These are phyloP conservation scores for Gymnopilus dilepis DNA, from an alignment of 768 basidiomycete species.

Conservation along the genomic window DNA sequence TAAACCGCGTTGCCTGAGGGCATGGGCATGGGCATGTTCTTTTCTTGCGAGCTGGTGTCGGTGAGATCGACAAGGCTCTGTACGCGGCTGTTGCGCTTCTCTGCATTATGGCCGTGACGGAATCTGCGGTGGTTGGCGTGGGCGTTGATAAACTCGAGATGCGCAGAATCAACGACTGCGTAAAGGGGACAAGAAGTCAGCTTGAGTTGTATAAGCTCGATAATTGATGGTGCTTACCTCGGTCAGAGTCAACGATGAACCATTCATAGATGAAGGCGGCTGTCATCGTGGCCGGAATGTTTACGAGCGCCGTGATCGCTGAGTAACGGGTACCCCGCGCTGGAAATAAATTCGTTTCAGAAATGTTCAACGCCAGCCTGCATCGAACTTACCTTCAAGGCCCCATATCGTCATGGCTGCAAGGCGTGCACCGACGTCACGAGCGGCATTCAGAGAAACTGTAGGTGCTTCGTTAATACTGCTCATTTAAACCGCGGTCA, in stretches of 20 bases:
- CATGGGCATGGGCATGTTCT: constrained; percentile 20
- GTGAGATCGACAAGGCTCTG: constrained; percentile 22
- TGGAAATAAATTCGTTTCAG: constrained; percentile 17
- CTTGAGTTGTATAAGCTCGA: neutral
- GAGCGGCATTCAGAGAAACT: constrained; percentile 71
- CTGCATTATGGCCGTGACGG: constrained; percentile 16
- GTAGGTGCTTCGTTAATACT: constrained; percentile 7
- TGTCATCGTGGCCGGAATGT: constrained; percentile 66
- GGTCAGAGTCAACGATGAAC: constrained; percentile 61
- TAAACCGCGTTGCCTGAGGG: neutral
- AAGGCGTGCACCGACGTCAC: constrained; percentile 71
- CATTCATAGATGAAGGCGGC: constrained; percentile 59
- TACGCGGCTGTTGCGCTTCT: constrained; percentile 21
- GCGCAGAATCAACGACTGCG: constrained; percentile 28
- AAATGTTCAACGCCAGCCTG: neutral
- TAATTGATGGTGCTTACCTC: constrained; percentile 46
- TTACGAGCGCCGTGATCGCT: constrained; percentile 67
- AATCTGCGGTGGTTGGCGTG: constrained; percentile 28
- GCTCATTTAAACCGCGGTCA: neutral
- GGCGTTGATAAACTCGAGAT: constrained; percentile 28
- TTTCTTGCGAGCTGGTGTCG: constrained; percentile 24
- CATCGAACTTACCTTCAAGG: constrained; percentile 35
- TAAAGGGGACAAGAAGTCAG: neutral
- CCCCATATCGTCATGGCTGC: constrained; percentile 69
- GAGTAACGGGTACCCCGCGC: constrained; percentile 62